These are phyloP conservation scores for Spathaspora gorwiae DNA, from an alignment of 805 yeast species.

Conservation along the genomic window DNA sequence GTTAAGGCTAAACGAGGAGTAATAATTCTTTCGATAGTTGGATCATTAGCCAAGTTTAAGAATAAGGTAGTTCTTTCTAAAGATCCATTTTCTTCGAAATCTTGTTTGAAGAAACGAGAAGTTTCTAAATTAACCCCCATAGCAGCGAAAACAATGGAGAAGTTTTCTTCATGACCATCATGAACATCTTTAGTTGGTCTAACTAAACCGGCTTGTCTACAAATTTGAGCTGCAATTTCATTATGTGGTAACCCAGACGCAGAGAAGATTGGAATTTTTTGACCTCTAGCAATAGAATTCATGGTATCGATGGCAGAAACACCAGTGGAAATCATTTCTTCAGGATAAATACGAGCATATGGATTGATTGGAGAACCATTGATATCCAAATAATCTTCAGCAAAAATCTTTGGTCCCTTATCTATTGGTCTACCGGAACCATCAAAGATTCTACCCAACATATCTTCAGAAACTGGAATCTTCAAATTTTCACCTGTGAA, in stretches of 20 bases:
- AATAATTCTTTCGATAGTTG: slow-evolving; percentile 98
- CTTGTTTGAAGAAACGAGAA: slow-evolving; percentile 97
- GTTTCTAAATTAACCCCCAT: slow-evolving; percentile 99
- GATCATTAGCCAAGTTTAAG: slow-evolving; percentile 97
- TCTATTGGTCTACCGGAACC: slow-evolving; percentile 99
- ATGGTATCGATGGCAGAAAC: slow-evolving; percentile 97
- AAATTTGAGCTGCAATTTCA: slow-evolving; percentile 99
- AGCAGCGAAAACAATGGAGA: slow-evolving; percentile 98
- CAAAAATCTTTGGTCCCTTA: slow-evolving; percentile 96
- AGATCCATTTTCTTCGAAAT: slow-evolving; percentile 98
- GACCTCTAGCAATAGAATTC: slow-evolving; percentile 99
- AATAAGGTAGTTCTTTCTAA: slow-evolving; percentile 96
- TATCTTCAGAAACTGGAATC: slow-evolving; percentile 94
- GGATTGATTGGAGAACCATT: slow-evolving; percentile 99
- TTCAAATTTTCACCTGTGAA: slow-evolving; percentile 93
- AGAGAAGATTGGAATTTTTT: slow-evolving; percentile 97
- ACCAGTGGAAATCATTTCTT: slow-evolving; percentile 99
- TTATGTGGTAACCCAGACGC: slow-evolving; percentile 99
- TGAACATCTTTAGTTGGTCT: slow-evolving; percentile 99
- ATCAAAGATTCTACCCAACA: slow-evolving; percentile 95
- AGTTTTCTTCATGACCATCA: slow-evolving; percentile 99
- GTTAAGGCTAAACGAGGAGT: slow-evolving; percentile 98
- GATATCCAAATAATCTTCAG: slow-evolving; percentile 97
- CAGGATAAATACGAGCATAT: slow-evolving; percentile 96
- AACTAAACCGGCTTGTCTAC: slow-evolving; percentile 99